Evolutionary conservation across 306 rosid genomes (phyloP), one percentile per base, ranked within the genome.

Genomic region (Vigna radiata): DNA sequence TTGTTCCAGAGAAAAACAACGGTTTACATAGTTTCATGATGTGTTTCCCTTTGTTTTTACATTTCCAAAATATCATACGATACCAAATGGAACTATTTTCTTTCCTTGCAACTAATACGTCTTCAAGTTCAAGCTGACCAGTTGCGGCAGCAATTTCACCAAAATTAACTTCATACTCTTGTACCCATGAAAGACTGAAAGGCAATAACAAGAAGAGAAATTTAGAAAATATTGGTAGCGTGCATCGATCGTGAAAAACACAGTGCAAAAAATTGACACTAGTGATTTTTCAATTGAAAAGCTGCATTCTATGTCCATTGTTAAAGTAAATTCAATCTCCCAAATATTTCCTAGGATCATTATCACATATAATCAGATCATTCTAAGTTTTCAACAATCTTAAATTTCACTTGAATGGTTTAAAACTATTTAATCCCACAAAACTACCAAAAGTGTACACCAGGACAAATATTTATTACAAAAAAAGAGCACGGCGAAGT

Each of bases 171-270:
- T 86, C 92, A 87, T 70, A 87, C 83, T 81, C 80, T 82, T 29
- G 89, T 56, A 63, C 90, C 90, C 79, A 85, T 84, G 90, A 91
- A 86, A 73, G 97, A 84, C 97, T 94, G 96, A 85, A 41, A 84
- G 58, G 53, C 63, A 83, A 27, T 9, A 15, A 19, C 47, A 68
- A n/a, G 47, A 68, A n/a, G 47, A 6, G 7, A 55, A 19, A 48
- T 43, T 78, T 21, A 70, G 67, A 75, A 58, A 59, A 23, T 60
- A 76, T 14, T 15, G 19, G 70, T 50, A 47, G 29, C 14, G 64
- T 25, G 66, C 50, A 86, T 49, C 59, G 36, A 62, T 4, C 31
- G 46, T 12, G 23, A 75, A 52, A 41, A 36, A 47, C 63, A 7
- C 50, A 31, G 31, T 27, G 16, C 64, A 63, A 70, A 79, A 52